Evolutionary conservation across 768 basidiomycete genomes (phyloP).

Genomic region (Termitomyces heimii): DNA sequence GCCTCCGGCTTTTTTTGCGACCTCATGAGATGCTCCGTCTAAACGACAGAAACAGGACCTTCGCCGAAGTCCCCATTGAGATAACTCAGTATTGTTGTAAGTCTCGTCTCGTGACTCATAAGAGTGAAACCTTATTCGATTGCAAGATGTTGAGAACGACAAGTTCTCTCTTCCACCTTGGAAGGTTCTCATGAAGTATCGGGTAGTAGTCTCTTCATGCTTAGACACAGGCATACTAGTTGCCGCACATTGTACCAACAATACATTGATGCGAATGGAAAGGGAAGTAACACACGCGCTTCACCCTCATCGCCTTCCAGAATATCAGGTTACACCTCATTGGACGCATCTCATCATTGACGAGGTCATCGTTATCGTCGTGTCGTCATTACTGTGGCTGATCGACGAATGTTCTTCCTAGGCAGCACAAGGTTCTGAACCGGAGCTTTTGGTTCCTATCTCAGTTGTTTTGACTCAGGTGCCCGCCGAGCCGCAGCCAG

Average conservation of each 20-base stretch:
- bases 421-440: slow-evolving; percentile 51
- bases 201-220: slow-evolving; percentile 42
- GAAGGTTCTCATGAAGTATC: slow-evolving; percentile 38
- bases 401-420: slow-evolving; percentile 11
- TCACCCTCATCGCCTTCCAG: slow-evolving; percentile 29
- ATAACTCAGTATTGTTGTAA: slow-evolving; percentile 43
- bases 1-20: slow-evolving; percentile 29
- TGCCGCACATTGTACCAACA: slow-evolving; percentile 39
- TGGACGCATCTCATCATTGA: slow-evolving; percentile 51
- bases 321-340: slow-evolving; percentile 32
- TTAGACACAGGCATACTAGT: slow-evolving; percentile 40
- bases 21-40: slow-evolving; percentile 41
- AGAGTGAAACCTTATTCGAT: not conserved
- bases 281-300: slow-evolving; percentile 27
- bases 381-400: not conserved
- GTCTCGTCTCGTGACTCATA: slow-evolving; percentile 9
- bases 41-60: slow-evolving; percentile 43
- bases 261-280: slow-evolving; percentile 32
- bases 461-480: slow-evolving; percentile 34
- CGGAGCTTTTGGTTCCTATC: slow-evolving; percentile 44
- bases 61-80: slow-evolving; percentile 41
- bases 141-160: slow-evolving; percentile 40
- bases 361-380: slow-evolving; percentile 26
- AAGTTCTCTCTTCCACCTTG: slow-evolving; percentile 40
- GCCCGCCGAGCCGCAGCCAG: slow-evolving; percentile 6